Conservation (phyloP, 2,329 filamentous ascomycete species). For the Colletotrichum sp. region DNA sequence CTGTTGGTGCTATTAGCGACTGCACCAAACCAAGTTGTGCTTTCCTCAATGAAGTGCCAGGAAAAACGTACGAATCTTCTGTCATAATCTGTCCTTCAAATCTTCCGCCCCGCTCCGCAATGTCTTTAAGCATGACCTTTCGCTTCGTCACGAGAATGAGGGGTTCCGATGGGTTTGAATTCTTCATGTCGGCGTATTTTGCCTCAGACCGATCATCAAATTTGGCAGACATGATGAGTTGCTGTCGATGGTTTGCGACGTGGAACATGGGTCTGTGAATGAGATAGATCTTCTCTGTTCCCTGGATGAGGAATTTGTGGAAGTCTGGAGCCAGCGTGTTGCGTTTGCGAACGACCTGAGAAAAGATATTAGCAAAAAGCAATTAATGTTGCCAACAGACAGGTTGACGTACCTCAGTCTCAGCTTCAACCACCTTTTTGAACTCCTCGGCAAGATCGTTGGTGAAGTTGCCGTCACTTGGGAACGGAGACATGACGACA, state of each 20-base stretch:
- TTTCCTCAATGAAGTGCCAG: not conserved
- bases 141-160: constrained; percentile 31
- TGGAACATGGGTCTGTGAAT: constrained; percentile 44
- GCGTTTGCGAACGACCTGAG: constrained; percentile 34
- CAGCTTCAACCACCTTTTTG: constrained; percentile 31
- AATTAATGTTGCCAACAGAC: not conserved
- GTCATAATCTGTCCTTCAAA: constrained; percentile 34
- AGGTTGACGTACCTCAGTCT: constrained; percentile 14
- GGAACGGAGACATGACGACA: constrained; percentile 53
- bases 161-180: constrained; percentile 27
- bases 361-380: not conserved
- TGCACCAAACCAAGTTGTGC: fast-evolving
- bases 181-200: constrained; percentile 29
- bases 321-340: constrained; percentile 37
- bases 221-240: constrained; percentile 38
- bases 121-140: constrained; percentile 26
- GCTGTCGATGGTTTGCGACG: constrained; percentile 42
- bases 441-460: constrained; percentile 38
- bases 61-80: constrained; percentile 29
- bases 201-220: constrained; percentile 24
- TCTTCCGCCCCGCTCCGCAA: constrained; percentile 24
- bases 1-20: not conserved
- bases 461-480: constrained; percentile 44
- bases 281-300: constrained; percentile 35
- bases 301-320: constrained; percentile 44